Base-by-base conservation (phyloP, 305 asterid species). In the Ajuga reptans region DNA sequence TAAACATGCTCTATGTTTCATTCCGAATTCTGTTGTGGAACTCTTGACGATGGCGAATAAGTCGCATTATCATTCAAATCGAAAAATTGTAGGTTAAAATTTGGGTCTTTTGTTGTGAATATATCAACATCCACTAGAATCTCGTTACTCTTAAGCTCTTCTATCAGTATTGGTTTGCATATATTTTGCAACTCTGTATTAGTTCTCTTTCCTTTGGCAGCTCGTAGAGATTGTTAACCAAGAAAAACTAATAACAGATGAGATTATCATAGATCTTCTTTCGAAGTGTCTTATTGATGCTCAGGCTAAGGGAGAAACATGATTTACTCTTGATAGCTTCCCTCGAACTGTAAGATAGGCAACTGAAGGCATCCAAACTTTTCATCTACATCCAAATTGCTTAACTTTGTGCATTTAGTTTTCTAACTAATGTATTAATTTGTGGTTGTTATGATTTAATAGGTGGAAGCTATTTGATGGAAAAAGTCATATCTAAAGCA, bases 261-360 rank as follows among this genome's bases (percentile, higher is more conserved):
- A 92, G 82, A 87, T 84, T 46, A 85, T 90, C 75, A 85, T 92
- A 46, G 84, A 82, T 80, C 87, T 92, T 57, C 87, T 92, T 9
- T 90, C 98, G 42, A 88, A 84, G 80, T 86, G 92, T 58, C 98
- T 92, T 45, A 88, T 88, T 69, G 87, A 85, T 68, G 87, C 92
- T 74, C 89, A 85, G 37, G 77, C 90, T 57, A 87, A 86, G 74
- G 95, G 94, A 18, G 95, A 92, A 79, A 76, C 86, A 3, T 96
- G 97, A 39, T 92, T 92, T 73, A 87, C 90, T 65, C 96, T 92
- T 50, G 98, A 92, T 78, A 97, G 98, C 64, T 92, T 92, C 71
- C 98, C 98, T 75, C 94, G 97, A 66, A 92, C 98, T 60, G 85
- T 92, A 68, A 83, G 86, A 76, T 97, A 90, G 78, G 96, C 98